Evolutionary conservation across 106 monocot genomes (phyloP).

Genomic region (Dendrobium officinale): DNA sequence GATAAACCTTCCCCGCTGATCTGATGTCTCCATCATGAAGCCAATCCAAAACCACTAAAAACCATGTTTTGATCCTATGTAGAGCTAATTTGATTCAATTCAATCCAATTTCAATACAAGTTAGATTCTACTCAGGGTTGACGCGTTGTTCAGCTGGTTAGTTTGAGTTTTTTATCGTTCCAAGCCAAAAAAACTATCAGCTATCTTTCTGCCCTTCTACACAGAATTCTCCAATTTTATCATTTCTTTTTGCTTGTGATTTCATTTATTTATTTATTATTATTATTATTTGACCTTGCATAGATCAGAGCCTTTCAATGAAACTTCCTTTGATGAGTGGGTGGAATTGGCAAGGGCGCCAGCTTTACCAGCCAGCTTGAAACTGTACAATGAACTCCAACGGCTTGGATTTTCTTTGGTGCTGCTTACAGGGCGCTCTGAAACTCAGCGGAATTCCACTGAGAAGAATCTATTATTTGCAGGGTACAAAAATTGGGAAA

Average conservation of each 20-base stretch:
- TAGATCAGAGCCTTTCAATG: constrained; percentile 10
- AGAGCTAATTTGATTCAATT: no score
- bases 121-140: no score
- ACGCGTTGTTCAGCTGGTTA: no score
- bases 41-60: no score
- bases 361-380: constrained; percentile 37
- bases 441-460: constrained; percentile 27
- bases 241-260: neutral
- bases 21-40: no score
- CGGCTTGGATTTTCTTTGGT: constrained; percentile 35
- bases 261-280: neutral
- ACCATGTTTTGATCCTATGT: no score
- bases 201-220: no score
- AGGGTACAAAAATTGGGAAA: constrained; percentile 39
- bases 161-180: no score
- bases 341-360: constrained; percentile 33
- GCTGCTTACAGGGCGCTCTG: constrained; percentile 34
- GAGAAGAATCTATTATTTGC: constrained; percentile 32
- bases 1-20: no score
- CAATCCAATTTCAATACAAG: no score
- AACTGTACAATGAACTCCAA: constrained; percentile 27
- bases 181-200: no score
- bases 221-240: neutral
- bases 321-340: constrained; percentile 37
- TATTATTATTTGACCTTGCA: neutral